Evolutionary conservation across 352 stramenopile species (phyloP).

Genomic region (Phytophthora fragariaefolia): DNA sequence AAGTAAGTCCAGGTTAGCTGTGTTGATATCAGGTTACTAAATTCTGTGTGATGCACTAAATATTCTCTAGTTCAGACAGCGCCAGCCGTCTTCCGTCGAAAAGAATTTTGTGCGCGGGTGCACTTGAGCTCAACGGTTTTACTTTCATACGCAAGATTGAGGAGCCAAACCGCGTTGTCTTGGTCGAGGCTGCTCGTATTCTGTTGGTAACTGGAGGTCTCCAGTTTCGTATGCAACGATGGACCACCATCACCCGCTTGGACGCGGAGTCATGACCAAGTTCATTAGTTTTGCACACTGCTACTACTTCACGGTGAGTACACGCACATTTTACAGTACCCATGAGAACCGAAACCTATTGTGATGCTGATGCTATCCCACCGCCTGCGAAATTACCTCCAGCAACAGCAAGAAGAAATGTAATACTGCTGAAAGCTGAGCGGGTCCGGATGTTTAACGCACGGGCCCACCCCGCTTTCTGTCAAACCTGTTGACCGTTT

Average conservation of each 20-base stretch:
- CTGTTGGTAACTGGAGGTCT: slow-evolving; percentile 22
- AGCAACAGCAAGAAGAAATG: slow-evolving; percentile 10
- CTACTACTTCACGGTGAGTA: slow-evolving; percentile 15
- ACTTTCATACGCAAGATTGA: slow-evolving; percentile 37
- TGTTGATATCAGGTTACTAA: too few species aligned
- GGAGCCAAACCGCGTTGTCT: slow-evolving; percentile 31
- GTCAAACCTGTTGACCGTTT: too few species aligned
- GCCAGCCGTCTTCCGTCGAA: slow-evolving; percentile 24
- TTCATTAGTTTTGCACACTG: slow-evolving; percentile 14
- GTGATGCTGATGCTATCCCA: slow-evolving; percentile 13
- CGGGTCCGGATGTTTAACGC: background rate
- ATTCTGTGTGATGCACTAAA: too few species aligned
- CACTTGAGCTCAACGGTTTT: slow-evolving; percentile 22
- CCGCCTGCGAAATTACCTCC: slow-evolving; percentile 5
- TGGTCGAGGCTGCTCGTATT: slow-evolving; percentile 23
- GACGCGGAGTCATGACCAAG: background rate
- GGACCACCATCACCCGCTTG: slow-evolving; percentile 26
- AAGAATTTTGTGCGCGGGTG: slow-evolving; percentile 25
- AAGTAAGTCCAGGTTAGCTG: background rate
- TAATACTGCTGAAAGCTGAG: slow-evolving; percentile 7
- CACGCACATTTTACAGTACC: background rate
- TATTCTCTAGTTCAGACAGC: slow-evolving; percentile 18
- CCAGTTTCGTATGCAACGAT: slow-evolving; percentile 26
- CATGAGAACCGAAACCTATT: slow-evolving; percentile 8
- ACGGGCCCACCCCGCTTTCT: too few species aligned